Evolutionary conservation across 257 asterid genomes (phyloP), one percentile per base, ranked within the genome.

Genomic region (Ilex asprella): DNA sequence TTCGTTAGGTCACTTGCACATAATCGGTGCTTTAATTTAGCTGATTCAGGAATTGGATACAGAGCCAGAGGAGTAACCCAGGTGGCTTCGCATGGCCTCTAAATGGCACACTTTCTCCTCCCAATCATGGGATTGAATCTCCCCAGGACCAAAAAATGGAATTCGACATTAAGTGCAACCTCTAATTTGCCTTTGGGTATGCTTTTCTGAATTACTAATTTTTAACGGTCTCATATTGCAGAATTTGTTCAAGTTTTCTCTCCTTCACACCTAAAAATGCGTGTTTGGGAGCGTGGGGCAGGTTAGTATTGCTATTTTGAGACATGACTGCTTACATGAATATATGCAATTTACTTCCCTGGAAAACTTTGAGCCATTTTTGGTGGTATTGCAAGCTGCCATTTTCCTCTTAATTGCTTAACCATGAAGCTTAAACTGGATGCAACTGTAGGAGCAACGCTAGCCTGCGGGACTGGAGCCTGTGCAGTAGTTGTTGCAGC

Each of bases 261-360:
- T 56, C 86, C 79, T 63, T 70, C 76, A 55, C 98, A 86, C 81
- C 91, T 92, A 35, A 92, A 86, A 75, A 92, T 92, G 98, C 95
- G 91, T 35, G 98, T 92, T 56, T 92, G 98, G 98, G 98, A 92
- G 70, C 95, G 98, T 54, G 98, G 98, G 6, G 98, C 98, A 83
- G 98, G 98, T 88, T 67, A 39, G 71, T 46, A 10, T 67, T 67
- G 8, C 55, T 6, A 6, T 50, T n/a, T 9, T 14, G 55, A 6
- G 15, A 4, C 3, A 49, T 11, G 54, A 21, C 16, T 11, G 14
- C 14, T 12, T 49, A 11, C n/a, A 49, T 11, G 10, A 49, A 49
- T 49, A 49, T 12, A 49, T 49, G 10, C 54, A 6, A 49, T 49
- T 11, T 49, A 49, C 10, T 49, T 1, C 16, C 14, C 14, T n/a